Base-by-base conservation (phyloP, 2,329 filamentous ascomycete genomes). In the Cytospora piceicola region DNA sequence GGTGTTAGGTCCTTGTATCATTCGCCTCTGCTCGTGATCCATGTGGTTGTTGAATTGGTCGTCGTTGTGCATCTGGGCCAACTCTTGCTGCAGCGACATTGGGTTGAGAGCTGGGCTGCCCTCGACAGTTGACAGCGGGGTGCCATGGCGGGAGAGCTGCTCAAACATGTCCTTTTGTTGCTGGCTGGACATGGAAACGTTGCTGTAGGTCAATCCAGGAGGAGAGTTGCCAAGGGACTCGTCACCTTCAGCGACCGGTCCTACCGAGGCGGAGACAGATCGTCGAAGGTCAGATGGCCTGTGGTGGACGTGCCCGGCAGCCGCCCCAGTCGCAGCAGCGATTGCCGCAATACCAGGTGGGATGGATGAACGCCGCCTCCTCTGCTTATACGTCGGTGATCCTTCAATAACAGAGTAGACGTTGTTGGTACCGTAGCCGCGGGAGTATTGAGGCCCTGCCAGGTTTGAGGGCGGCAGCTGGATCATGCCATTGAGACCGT, bases 321-420 rank as follows among this genome's bases (percentile, higher is more conserved):
- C 82, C 30, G 78, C 76, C 39, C 80, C 80, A 39, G 82, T 84
- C n/a, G 90, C 86, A 58, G 87, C 87, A 69, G 89, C 87, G 67
- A 90, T 88, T 54, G 85, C 86, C 65, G 85, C 84, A 76, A 93
- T 87, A 71, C 90, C 88, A 15, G 92, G 90, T 29, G 94, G 93
- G 69, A 98, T 93, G 52, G 94, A 98, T 42, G 95, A 97, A 69
- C 95, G 91, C 71, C 95, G 89, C 77, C 95, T 88, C 73, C 95
- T 88, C 83, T 98, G 95, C 86, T 99, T 99, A 82, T 99, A 99
- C 46, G 95, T 98, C 15, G 95, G 95, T 32, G 95, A 99, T 58
- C 95, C 95, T 81, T 99, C 95, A 75, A 98, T 95, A 58, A 97
- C 94, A 58, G 93, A 94, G 82, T 96, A 97, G 71, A 95, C 91